A percentile compares a stretch with the other conserved stretches of the same genome.
phyloP scores from a whole-genome alignment of 306 rosid genomes.

The Hippophae gyantsensis region DNA sequence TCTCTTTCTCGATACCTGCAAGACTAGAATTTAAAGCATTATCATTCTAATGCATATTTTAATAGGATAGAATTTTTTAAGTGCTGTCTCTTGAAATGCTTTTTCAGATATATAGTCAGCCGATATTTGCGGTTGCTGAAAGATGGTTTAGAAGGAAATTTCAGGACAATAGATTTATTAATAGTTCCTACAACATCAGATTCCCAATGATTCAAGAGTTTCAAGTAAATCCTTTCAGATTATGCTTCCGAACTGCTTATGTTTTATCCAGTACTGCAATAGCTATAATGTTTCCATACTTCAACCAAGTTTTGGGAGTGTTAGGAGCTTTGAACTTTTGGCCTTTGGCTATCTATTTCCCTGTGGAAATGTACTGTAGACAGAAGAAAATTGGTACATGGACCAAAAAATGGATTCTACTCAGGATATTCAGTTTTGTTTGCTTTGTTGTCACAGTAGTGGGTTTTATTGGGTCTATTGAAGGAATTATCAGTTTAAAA shows the following conservation, averaged over 20 bases:
- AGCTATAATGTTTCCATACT: slow-evolving; percentile 79
- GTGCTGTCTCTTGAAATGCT: not conserved
- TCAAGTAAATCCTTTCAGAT: slow-evolving; percentile 36
- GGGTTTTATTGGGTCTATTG: too few species aligned
- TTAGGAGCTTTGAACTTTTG: slow-evolving; percentile 79
- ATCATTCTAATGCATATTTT: too few species aligned
- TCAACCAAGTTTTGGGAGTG: slow-evolving; percentile 65
- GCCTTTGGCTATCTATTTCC: slow-evolving; percentile 44
- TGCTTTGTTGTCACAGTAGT: too few species aligned
- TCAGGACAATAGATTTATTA: slow-evolving; percentile 20
- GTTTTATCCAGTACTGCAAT: slow-evolving; percentile 63
- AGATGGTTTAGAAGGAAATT: slow-evolving; percentile 46
- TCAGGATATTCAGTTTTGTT: too few species aligned
- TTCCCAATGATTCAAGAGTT: slow-evolving; percentile 42
- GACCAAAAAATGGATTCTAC: too few species aligned
- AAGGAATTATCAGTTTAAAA: too few species aligned
- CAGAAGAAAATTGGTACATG: too few species aligned
- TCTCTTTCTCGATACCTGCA: not conserved
- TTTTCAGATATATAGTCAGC: slow-evolving; percentile 56
- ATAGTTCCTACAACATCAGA: slow-evolving; percentile 32
- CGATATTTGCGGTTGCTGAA: slow-evolving; percentile 46
- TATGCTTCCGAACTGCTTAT: slow-evolving; percentile 60
- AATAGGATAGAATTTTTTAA: too few species aligned
- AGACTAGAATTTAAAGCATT: too few species aligned
- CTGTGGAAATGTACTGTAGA: too few species aligned